Evolutionary conservation across 257 asterid species (phyloP), one percentile per base, ranked within the genome.

Genomic region (Craterostigma plantagineum): DNA sequence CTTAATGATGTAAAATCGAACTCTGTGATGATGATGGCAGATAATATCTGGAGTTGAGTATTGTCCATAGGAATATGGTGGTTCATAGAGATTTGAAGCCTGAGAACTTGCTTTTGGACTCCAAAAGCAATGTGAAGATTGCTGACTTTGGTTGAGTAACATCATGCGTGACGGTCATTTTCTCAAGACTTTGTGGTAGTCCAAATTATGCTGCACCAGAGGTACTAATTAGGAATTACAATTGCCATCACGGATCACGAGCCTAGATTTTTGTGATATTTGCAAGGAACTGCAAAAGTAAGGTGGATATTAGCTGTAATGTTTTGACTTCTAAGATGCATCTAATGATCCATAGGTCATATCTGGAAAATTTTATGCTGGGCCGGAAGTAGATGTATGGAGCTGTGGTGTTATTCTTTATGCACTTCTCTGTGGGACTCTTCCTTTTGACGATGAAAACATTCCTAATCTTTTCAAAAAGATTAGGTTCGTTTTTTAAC

Each of bases 131-230:
- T 82, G 83, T 53, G 95, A 93, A 63, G 95, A 95, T 44, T 95
- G 95, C 11, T 95, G 83, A 91, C 92, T 79, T 64, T 51, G 52
- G 7, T 66, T 90, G 78, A 90, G 98, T 62, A 90, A 90, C 60
- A 69, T 90, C 27, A 90, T 90, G 95, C 92, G 99, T 12, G 99
- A 90, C 54, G 99, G 99, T 37, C 99, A 90, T 75, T 90, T 90
- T 59, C 68, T 90, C 68, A 90, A 90, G 74, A 90, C 99, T 52
- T 57, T 90, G 99, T 58, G 99, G 99, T 60, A 90, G 99, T 63
- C 99, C 99, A 2, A 90, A 90, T 57, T 90, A 90, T 53, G 95
- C 95, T 64, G 95, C 99, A 42, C 99, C 99, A 10, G 99, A 90
- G 92, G 95, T 79, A 66, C 53, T 54, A 23, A 23, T 23, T 23